Percentiles rank a stretch among this genome's conserved stretches.
Evolutionary conservation across 2,329 filamentous ascomycete genomes (phyloP).

Genomic region (Talaromyces amestolkiae): DNA sequence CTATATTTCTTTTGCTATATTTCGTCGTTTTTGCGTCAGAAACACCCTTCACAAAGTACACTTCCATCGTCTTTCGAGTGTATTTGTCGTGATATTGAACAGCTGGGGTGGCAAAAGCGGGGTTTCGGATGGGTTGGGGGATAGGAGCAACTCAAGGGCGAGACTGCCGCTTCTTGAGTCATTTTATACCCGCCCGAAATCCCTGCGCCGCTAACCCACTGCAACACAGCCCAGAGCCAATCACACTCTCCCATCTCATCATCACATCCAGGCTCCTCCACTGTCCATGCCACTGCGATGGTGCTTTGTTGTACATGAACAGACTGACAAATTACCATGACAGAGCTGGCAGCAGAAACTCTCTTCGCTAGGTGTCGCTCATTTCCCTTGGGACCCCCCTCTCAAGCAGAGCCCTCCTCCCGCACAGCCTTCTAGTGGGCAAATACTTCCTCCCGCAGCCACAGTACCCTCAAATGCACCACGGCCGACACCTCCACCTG

Average conservation of each 20-base stretch:
- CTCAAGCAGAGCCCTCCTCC: slow-evolving; percentile 58
- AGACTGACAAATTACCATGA: neutral
- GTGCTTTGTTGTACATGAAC: neutral
- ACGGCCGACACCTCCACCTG: slow-evolving; percentile 31
- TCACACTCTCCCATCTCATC: slow-evolving; percentile 15
- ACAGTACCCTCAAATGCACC: slow-evolving; percentile 48
- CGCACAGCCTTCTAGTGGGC: slow-evolving; percentile 39
- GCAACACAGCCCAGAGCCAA: slow-evolving; percentile 23
- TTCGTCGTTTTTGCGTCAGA: neutral
- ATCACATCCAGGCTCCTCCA: neutral
- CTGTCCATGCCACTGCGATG: neutral
- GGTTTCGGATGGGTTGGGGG: slow-evolving; percentile 33
- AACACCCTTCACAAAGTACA: slow-evolving; percentile 1
- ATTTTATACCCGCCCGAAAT: slow-evolving; percentile 37
- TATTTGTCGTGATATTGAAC: slow-evolving; percentile 11
- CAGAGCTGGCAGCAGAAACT: slow-evolving; percentile 95
- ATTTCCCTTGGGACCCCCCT: slow-evolving; percentile 93
- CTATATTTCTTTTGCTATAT: slow-evolving; percentile 9
- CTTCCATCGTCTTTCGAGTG: neutral
- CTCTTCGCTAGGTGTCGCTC: slow-evolving; percentile 76
- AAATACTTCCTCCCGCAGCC: slow-evolving; percentile 38
- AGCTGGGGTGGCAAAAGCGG: slow-evolving; percentile 22
- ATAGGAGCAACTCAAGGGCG: slow-evolving; percentile 37
- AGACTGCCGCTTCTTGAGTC: slow-evolving; percentile 38
- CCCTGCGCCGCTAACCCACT: slow-evolving; percentile 18